These are phyloP conservation scores for Symbiodinium pilosum DNA, from an alignment of 73 alveolate species.

Conservation along the genomic window DNA sequence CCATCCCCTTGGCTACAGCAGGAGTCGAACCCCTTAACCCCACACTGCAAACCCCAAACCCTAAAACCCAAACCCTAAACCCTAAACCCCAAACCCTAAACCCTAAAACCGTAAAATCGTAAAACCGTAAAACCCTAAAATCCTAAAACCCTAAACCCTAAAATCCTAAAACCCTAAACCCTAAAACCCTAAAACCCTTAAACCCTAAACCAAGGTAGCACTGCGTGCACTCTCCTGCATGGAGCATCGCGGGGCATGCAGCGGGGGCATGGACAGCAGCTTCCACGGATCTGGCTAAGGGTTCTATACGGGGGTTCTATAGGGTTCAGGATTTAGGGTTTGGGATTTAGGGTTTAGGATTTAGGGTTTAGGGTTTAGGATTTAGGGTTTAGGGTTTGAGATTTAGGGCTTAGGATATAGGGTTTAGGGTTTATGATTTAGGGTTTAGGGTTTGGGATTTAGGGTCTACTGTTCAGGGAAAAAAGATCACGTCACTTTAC, in stretches of 20 bases:
- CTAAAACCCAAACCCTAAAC: neutral
- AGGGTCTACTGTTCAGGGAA: too few relatives aligned
- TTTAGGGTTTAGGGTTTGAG: too few relatives aligned
- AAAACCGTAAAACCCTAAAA: neutral
- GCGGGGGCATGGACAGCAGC: constrained; percentile 89
- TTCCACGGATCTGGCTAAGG: neutral
- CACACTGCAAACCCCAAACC: neutral
- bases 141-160: neutral
- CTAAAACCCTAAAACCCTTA: neutral
- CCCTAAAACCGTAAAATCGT: neutral
- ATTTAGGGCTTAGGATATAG: too few relatives aligned
- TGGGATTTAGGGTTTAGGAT: too few relatives aligned
- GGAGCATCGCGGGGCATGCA: constrained; percentile 93
- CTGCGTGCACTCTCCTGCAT: constrained; percentile 57
- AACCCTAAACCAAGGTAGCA: neutral
- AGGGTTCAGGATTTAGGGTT: too few relatives aligned
- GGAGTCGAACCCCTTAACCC: too few relatives aligned
- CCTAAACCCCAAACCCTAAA: neutral
- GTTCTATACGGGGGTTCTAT: neutral
- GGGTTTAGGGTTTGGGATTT: too few relatives aligned
- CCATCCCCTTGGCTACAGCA: too few relatives aligned
- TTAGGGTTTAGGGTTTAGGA: too few relatives aligned
- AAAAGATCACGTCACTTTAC: too few relatives aligned
- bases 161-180: neutral
- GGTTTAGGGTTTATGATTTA: too few relatives aligned